phyloP scores from a whole-genome alignment of 768 basidiomycete species.

The Lentinus brumalis region DNA sequence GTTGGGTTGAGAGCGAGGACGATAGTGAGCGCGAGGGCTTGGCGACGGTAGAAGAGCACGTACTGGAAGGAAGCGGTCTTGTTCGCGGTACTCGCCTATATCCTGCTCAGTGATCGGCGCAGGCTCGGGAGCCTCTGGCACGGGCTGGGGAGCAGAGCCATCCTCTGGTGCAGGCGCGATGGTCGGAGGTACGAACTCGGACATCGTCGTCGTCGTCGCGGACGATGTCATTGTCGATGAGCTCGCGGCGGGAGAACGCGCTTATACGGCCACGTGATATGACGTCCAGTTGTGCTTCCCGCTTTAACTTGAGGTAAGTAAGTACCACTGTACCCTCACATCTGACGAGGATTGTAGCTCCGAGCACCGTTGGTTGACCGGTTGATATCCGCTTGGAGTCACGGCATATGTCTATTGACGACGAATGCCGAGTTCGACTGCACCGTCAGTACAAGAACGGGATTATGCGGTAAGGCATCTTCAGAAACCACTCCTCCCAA shows the following conservation, averaged over 20 bases:
- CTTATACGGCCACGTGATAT: background rate
- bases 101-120: constrained; percentile 88
- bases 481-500: constrained; percentile 12
- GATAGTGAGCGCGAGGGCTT: background rate
- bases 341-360: too few species aligned
- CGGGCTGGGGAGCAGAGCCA: constrained; percentile 31
- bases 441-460: constrained; percentile 9
- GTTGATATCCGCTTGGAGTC: too few species aligned
- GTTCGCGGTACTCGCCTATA: constrained; percentile 92
- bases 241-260: background rate
- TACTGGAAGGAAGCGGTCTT: constrained; percentile 94
- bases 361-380: too few species aligned
- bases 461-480: constrained; percentile 8
- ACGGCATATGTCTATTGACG: too few species aligned
- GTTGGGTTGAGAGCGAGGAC: background rate
- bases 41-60: constrained; percentile 28
- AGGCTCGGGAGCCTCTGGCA: constrained; percentile 52
- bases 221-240: too few species aligned
- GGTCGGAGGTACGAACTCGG: constrained; percentile 31
- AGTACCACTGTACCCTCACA: too few species aligned
- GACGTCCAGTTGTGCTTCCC: background rate
- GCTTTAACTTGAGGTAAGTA: too few species aligned
- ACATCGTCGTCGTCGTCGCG: constrained; percentile 17
- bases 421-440: too few species aligned
- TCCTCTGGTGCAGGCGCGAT: constrained; percentile 45